Base-by-base conservation (phyloP, 257 asterid species). In the Echium plantagineum region DNA sequence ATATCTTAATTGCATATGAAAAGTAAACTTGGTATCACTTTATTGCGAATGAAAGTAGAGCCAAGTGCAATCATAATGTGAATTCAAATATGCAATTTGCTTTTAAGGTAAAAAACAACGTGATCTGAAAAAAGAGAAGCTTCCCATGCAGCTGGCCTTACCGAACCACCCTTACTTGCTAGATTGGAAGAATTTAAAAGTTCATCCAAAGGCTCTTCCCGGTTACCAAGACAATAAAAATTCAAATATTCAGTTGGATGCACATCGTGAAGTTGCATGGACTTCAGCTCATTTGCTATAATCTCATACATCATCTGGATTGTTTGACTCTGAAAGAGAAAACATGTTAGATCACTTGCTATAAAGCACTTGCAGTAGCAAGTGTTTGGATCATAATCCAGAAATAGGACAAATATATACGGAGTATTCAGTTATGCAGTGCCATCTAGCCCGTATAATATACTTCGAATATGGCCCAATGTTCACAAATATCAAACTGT, bases 211-310 rank as follows among this genome's bases (percentile, higher is more conserved):
- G 47, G 24, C 61, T 73, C 64, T 70, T 79, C 85, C 51, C 82
- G 78, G 64, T 79, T 79, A 35, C 82, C 85, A 64, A 79, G 85
- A 64, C 85, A 79, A 60, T 73, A 79, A 72, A 79, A 79, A 32
- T 74, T 79, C 49, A 79, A 68, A 60, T 79, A 79, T 72, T 79
- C 82, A 19, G 62, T 62, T 5, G 79, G 80, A 61, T 71, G 78
- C 16, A 70, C 66, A 54, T 79, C 65, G 66, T 66, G 53, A 46
- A 71, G 63, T 38, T 67, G 64, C 5, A 66, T 58, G 54, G 77
- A 57, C 61, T 71, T 79, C 20, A 79, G 70, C 74, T 71, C 82
- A 38, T 63, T 59, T 47, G 78, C 72, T n/a, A 79, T 62, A 22
- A 79, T 67, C 54, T 63, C 76, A 66, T 79, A 79, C 85, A 79